Percentiles rank a stretch among this genome's conserved stretches.
These are phyloP conservation scores for Saururus chinensis DNA, from an alignment of 164 flowering plant genomes.

Conservation along the genomic window DNA sequence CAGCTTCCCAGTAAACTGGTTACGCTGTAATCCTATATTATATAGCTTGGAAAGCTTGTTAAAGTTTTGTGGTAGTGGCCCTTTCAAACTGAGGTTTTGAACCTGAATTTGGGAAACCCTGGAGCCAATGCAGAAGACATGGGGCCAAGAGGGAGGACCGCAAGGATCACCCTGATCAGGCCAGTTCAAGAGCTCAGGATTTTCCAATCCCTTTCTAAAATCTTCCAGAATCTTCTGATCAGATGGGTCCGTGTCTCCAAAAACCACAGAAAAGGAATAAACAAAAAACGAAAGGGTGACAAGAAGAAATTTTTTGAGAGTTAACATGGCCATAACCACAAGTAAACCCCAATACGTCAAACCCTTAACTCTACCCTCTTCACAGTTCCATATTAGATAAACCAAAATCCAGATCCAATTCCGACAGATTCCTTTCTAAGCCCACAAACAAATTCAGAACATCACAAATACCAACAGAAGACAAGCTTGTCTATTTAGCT, in stretches of 20 bases:
- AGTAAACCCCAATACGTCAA: not conserved
- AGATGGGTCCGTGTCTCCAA: conserved; percentile 39
- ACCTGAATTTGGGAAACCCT: conserved; percentile 75
- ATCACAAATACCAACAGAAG: not conserved
- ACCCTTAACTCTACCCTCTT: not conserved
- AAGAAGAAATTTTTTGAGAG: not conserved
- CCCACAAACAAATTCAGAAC: not conserved
- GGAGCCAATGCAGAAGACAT: conserved; percentile 42
- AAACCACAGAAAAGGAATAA: conserved; percentile 11
- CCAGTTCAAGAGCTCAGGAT: conserved; percentile 70
- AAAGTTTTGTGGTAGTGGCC: conserved; percentile 56
- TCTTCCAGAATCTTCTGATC: conserved; percentile 48
- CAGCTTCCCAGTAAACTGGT: conserved; percentile 46
- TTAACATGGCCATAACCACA: not conserved
- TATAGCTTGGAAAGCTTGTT: conserved; percentile 44
- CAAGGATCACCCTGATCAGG: conserved; percentile 65
- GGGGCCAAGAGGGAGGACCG: conserved; percentile 54
- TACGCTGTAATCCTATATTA: conserved; percentile 65
- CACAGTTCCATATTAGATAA: not conserved
- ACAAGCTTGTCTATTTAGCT: not conserved
- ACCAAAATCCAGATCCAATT: not conserved
- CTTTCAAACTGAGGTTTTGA: conserved; percentile 42
- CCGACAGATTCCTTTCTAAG: not conserved
- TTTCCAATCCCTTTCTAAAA: conserved; percentile 56
- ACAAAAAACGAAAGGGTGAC: conserved; percentile 5